Evolutionary conservation across 768 basidiomycete species (phyloP).

Genomic region (Lactarius evosmus): DNA sequence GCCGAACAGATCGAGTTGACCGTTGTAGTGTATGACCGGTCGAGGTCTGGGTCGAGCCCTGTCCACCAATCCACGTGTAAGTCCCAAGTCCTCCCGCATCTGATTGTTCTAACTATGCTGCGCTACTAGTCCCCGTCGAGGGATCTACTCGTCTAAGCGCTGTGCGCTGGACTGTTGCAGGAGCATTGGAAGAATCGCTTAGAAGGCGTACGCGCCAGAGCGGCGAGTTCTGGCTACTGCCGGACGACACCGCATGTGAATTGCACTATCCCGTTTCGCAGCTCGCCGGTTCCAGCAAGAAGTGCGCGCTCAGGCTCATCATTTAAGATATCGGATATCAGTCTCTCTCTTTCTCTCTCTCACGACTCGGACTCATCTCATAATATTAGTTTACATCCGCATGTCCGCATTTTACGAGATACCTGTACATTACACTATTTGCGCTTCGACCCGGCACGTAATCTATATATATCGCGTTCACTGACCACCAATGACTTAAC

Average conservation of each 20-base stretch:
- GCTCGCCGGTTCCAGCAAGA: neutral
- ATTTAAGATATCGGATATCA: neutral
- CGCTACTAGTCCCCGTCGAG: conserved; percentile 3
- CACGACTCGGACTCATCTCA: neutral
- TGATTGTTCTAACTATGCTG: neutral
- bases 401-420: neutral
- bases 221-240: conserved; percentile 4
- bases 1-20: conserved; percentile 7
- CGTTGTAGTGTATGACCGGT: neutral
- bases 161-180: conserved; percentile 16
- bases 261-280: conserved; percentile 3
- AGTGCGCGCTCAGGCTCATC: conserved; percentile 5
- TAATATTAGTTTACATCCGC: neutral
- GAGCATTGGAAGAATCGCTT: neutral
- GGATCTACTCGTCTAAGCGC: conserved; percentile 12
- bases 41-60: neutral
- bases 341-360: neutral
- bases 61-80: neutral
- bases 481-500: neutral
- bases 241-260: neutral
- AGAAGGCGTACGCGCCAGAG: neutral
- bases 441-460: neutral
- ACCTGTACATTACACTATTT: neutral
- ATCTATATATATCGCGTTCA: neutral
- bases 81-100: neutral